A percentile compares a stretch with the other conserved stretches of the same genome.
Conservation (phyloP, 2,329 filamentous ascomycete genomes). For the Pezicula rhizophila region DNA sequence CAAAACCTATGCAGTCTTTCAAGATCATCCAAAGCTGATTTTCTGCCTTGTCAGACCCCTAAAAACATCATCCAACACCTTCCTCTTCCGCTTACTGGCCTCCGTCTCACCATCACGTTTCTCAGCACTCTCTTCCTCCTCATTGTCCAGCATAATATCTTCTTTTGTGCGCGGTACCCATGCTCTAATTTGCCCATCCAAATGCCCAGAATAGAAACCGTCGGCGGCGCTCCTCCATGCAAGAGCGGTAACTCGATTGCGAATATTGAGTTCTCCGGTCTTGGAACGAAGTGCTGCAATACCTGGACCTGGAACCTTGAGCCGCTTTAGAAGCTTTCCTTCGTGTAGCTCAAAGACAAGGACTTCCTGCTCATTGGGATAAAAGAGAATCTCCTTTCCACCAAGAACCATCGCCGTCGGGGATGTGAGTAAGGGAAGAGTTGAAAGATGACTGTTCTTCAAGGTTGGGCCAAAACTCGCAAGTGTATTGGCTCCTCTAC, state of each 20-base stretch:
- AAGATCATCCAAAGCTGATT: slow-evolving; percentile 50
- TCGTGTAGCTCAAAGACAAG: slow-evolving; percentile 74
- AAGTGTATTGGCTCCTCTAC: slow-evolving; percentile 77
- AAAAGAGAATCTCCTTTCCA: slow-evolving; percentile 65
- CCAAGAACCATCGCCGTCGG: slow-evolving; percentile 52
- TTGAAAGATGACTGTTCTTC: slow-evolving; percentile 63
- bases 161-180: slow-evolving; percentile 63
- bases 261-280: slow-evolving; percentile 50
- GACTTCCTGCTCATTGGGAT: slow-evolving; percentile 77
- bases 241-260: slow-evolving; percentile 66
- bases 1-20: too few relatives aligned
- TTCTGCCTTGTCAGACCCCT: slow-evolving; percentile 67
- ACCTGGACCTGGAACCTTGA: slow-evolving; percentile 58
- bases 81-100: slow-evolving; percentile 62
- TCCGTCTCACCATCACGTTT: slow-evolving; percentile 42
- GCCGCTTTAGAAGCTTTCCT: slow-evolving; percentile 63
- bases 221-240: slow-evolving; percentile 65
- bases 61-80: slow-evolving; percentile 75
- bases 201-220: slow-evolving; percentile 73
- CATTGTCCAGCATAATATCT: slow-evolving; percentile 42
- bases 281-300: slow-evolving; percentile 39
- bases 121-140: slow-evolving; percentile 28
- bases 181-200: slow-evolving; percentile 74
- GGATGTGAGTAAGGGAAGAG: slow-evolving; percentile 54
- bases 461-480: slow-evolving; percentile 81